Percentiles rank a stretch among this genome's conserved stretches.
These are phyloP conservation scores for Penicillium parvum DNA, from an alignment of 495 filamentous ascomycete species.

Conservation along the genomic window DNA sequence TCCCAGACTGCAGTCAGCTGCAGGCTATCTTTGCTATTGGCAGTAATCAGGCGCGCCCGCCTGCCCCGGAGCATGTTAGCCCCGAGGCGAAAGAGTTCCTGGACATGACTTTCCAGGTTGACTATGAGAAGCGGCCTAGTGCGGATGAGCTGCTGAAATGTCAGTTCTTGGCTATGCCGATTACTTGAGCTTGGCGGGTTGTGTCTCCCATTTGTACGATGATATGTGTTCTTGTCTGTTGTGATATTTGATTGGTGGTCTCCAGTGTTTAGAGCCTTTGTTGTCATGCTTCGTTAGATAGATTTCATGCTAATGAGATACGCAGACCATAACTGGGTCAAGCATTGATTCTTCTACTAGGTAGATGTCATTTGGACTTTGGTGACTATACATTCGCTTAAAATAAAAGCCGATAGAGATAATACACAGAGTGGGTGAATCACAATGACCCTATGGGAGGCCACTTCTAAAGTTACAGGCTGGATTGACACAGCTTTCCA, in stretches of 20 bases:
- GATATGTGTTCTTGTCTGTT: neutral
- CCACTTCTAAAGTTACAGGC: slow-evolving; percentile 34
- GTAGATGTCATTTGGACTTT: too few species aligned
- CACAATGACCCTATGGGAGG: slow-evolving; percentile 27
- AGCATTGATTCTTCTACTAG: too few species aligned
- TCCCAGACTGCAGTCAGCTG: slow-evolving; percentile 94
- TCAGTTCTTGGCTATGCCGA: slow-evolving; percentile 68
- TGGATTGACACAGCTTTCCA: slow-evolving; percentile 17
- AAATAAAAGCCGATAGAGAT: slow-evolving; percentile 17
- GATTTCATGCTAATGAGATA: too few species aligned
- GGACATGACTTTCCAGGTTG: slow-evolving; percentile 86
- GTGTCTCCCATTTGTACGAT: neutral
- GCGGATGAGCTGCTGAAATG: slow-evolving; percentile 84
- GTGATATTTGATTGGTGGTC: neutral
- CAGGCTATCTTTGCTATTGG: slow-evolving; percentile 99
- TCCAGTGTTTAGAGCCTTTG: too few species aligned
- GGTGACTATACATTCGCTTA: slow-evolving; percentile 13
- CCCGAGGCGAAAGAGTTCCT: slow-evolving; percentile 83
- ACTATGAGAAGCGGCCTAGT: slow-evolving; percentile 84
- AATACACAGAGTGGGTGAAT: slow-evolving; percentile 27
- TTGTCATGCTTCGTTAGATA: too few species aligned
- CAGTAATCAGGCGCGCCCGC: slow-evolving; percentile 76
- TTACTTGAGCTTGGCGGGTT: slow-evolving; percentile 24
- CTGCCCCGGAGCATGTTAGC: slow-evolving; percentile 82
- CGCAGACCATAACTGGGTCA: too few species aligned